Evolutionary conservation across 305 asterid genomes (phyloP).

Genomic region (Solanum chacoense): DNA sequence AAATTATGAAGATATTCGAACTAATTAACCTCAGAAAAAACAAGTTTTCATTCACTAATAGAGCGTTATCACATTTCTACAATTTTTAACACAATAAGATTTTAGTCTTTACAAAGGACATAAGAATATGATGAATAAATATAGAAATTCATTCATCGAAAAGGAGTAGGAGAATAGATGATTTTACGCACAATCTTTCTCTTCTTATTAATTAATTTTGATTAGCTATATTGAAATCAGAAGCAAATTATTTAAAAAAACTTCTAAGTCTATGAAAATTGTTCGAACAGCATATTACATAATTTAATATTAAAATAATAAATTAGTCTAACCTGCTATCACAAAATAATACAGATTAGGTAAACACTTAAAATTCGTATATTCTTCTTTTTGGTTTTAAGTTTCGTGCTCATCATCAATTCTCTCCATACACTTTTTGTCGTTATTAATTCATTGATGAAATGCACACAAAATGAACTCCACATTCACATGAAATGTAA

Average conservation of each 20-base stretch:
- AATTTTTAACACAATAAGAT: background rate
- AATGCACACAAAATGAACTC: constrained; percentile 51
- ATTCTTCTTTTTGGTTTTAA: constrained; percentile 10
- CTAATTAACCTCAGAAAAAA: background rate
- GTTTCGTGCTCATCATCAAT: constrained; percentile 25
- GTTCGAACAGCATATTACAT: background rate
- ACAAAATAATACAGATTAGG: background rate
- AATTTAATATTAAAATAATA: background rate
- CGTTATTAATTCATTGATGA: constrained; percentile 10
- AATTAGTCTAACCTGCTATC: background rate
- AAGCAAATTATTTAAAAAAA: background rate
- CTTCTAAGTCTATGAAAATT: background rate
- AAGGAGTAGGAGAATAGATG: background rate
- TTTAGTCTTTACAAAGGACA: background rate
- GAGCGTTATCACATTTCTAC: background rate
- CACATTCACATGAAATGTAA: constrained; percentile 40
- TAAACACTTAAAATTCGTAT: background rate
- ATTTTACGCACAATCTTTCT: background rate
- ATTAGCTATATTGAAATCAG: background rate
- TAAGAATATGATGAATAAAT: background rate
- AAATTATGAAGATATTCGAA: background rate
- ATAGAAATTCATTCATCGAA: background rate
- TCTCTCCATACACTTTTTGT: constrained; percentile 17
- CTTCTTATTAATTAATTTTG: background rate
- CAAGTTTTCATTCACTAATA: background rate